phyloP scores from a whole-genome alignment of 108 stramenopile species.

The Cylindrotheca fusiformis region DNA sequence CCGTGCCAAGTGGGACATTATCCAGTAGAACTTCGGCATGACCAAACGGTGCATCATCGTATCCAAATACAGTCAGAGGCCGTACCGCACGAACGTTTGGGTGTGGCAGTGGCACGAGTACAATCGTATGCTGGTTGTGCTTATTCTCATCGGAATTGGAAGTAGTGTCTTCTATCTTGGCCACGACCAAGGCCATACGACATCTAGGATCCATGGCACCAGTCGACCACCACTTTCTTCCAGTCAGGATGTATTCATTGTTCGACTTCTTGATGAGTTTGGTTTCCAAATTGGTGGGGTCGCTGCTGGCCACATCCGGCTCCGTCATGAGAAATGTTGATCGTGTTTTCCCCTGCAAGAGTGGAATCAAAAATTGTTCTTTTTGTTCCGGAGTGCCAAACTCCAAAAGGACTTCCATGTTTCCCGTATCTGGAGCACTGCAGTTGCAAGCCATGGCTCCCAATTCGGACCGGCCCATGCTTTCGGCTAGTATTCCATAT shows the following conservation, averaged over 20 bases:
- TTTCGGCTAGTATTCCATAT: conserved; percentile 86
- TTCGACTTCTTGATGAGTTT: conserved; percentile 33
- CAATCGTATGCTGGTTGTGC: conserved; percentile 69
- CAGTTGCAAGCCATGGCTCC: conserved; percentile 95
- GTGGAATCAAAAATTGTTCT: conserved; percentile 61
- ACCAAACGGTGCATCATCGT: conserved; percentile 92
- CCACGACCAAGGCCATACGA: conserved; percentile 85
- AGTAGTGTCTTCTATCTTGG: conserved; percentile 45
- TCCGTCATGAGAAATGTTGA: conserved; percentile 96
- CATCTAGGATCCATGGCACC: conserved; percentile 93
- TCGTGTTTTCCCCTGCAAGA: conserved; percentile 82
- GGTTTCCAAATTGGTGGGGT: conserved; percentile 91
- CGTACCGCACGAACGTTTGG: conserved; percentile 77
- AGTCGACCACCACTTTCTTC: conserved; percentile 92
- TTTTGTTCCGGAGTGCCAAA: conserved; percentile 83
- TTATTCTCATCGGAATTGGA: conserved; percentile 1
- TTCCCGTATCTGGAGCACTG: conserved; percentile 95
- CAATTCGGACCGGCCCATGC: conserved; percentile 84
- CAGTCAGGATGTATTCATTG: conserved; percentile 63
- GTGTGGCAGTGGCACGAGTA: conserved; percentile 76
- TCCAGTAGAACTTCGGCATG: conserved; percentile 87
- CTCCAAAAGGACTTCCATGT: conserved; percentile 95
- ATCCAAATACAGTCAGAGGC: conserved; percentile 91
- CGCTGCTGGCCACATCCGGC: conserved; percentile 86
- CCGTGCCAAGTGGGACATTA: conserved; percentile 39